phyloP scores from a whole-genome alignment of 352 stramenopile species.

The Blastocystis sp. region DNA sequence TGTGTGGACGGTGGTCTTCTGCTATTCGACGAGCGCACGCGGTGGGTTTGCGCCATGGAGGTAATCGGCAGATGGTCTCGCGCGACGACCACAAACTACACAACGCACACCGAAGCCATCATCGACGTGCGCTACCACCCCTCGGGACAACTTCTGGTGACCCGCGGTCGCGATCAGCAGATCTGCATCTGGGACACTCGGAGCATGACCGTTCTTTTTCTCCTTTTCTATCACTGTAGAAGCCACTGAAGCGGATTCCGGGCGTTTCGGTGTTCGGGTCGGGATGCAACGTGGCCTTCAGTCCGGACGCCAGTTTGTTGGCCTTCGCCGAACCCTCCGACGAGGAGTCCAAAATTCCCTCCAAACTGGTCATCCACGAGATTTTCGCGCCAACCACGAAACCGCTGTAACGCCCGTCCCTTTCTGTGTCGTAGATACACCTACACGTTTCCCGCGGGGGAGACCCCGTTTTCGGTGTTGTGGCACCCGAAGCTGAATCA shows the following conservation, averaged over 20 bases:
- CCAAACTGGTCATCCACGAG: background rate
- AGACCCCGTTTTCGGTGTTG: background rate
- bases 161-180: background rate
- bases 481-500: slow-evolving; percentile 48
- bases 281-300: slow-evolving; percentile 15
- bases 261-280: background rate
- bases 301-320: slow-evolving; percentile 9
- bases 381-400: background rate
- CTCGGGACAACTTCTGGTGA: background rate
- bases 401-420: background rate
- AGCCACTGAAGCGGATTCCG: slow-evolving; percentile 1
- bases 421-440: background rate
- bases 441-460: background rate
- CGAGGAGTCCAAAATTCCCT: background rate
- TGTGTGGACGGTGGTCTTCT: slow-evolving; percentile 2
- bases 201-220: slow-evolving; percentile 1
- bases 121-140: slow-evolving; percentile 14
- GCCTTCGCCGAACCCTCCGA: slow-evolving; percentile 1
- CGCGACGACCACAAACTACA: background rate
- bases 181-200: slow-evolving; percentile 38
- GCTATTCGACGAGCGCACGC: slow-evolving; percentile 32
- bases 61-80: background rate
- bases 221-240: background rate
- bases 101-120: background rate
- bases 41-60: background rate